Base-by-base conservation (phyloP, 2,329 filamentous ascomycete species). In the Scolecobasidium constrictum region DNA sequence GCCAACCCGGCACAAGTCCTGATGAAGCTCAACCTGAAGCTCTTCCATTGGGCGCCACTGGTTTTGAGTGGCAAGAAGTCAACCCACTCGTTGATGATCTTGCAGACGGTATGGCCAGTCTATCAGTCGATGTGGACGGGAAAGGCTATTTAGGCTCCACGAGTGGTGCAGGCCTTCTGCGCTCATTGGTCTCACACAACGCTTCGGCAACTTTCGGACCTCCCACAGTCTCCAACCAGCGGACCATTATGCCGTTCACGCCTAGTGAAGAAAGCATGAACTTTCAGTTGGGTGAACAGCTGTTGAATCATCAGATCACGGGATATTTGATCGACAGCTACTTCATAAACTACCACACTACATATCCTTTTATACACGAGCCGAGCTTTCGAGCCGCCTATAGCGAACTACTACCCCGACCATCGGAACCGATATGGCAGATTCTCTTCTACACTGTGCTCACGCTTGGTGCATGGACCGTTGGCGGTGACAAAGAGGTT, bases 71-170 rank as follows among this genome's bases (percentile, higher is more conserved):
- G 34, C 12, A 36, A 36, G 34, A 36, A 18, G 16, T 18, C 9
- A 18, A 13, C 12, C 12, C 16, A 9, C 12, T 12, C 9, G 9
- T 36, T 7, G 16, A 36, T 18, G 34, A 17, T 9, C 34, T 36
- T 7, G 34, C 34, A 7, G 34, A 36, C 16, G 34, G 34, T 9
- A 36, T 36, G 34, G 34, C 34, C 16, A 9, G 7, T 7, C 16
- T 36, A 15, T 36, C 34, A 9, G 12, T 36, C 9, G 16, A 36
- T 36, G 7, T 15, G 16, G 12, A 7, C 9, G 34, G 34, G 34
- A 36, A 36, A 36, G 34, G 34, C 9, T 36, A 36, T 17, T 15
- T 36, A 18, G 34, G 34, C 26, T 31, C 26, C 26, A 31, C 26
- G 9, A 9, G 9, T 31, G 26, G 26, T 31, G 26, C 26, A 31